Evolutionary conservation across 2,329 filamentous ascomycete species (phyloP), one percentile per base, ranked within the genome.

Genomic region (Dactylella cylindrospora): DNA sequence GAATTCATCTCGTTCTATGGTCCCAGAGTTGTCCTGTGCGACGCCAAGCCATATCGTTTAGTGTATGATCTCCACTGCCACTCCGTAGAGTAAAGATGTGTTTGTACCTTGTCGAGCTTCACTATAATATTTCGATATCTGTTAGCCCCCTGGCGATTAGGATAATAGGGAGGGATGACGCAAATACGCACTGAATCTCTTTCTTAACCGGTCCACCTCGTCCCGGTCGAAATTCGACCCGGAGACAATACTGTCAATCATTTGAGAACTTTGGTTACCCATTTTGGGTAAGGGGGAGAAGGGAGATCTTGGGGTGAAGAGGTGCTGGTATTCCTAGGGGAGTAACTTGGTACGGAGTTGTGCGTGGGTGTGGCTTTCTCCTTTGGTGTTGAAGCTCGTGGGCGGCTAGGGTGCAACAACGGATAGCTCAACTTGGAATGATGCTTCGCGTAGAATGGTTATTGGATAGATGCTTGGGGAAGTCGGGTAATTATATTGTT

Each of bases 1-100:
- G 75, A 98, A 98, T 74, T 98, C 93, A 73, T 97, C 91, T 71
- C 93, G 90, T 76, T 98, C 93, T 75, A 98, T 95, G 40, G 93
- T 97, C 69, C 93, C 93, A 10, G 90, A 96, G 77, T 94, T 94
- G 74, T 98, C 91, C 91, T 96, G 68, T n/a, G 17, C 6, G 29
- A 36, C 31, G n/a, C 9, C 32, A 31, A 12, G 26, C 19, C 23
- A 33, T 17, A 47, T 17, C 9, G 13, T 12, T 6, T 22, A 32
- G 13, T 26, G n/a, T 19, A 6, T 17, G 15, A 51, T 20, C 46
- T 13, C 31, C 6, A 19, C 36, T 9, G 38, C 20, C 15, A 38
- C 28, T 31, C 32, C 22, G 26, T 17, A 17, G 28, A 31, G 23
- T 6, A 39, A 64, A 20, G 51, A 50, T 35, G 38, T 13, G 28